phyloP scores from a whole-genome alignment of 2,329 filamentous ascomycete genomes.

The Teratosphaeriaceae sp. region DNA sequence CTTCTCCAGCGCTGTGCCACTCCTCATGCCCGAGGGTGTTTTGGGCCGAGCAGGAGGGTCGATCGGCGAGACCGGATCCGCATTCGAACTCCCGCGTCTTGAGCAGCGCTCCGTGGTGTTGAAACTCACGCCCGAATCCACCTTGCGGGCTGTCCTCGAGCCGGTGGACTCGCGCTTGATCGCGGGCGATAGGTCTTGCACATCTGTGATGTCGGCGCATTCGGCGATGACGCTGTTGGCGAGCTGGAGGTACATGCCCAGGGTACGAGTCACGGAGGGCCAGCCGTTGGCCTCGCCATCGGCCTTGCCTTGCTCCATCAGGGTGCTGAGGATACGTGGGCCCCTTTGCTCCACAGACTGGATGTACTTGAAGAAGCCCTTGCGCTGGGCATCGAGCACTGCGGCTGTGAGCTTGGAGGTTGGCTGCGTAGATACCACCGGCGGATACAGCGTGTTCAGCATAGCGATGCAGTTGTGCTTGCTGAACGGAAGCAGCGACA shows the following conservation, averaged over 20 bases:
- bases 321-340: conserved; percentile 43
- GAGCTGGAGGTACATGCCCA: conserved; percentile 53
- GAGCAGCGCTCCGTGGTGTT: conserved; percentile 27
- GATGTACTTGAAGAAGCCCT: conserved; percentile 58
- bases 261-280: conserved; percentile 40
- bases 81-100: conserved; percentile 13
- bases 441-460: conserved; percentile 61
- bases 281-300: conserved; percentile 50
- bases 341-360: conserved; percentile 51
- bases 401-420: conserved; percentile 47
- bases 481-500: conserved; percentile 55
- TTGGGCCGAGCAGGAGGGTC: conserved; percentile 20
- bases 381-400: conserved; percentile 51
- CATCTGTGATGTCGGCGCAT: conserved; percentile 45
- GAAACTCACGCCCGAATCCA: conserved; percentile 59
- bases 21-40: conserved; percentile 30
- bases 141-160: conserved; percentile 41
- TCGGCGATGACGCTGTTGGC: conserved; percentile 58
- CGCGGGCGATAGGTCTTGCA: conserved; percentile 29
- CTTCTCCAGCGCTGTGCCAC: conserved; percentile 50
- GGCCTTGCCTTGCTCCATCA: conserved; percentile 48
- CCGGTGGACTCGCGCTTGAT: conserved; percentile 12
- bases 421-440: conserved; percentile 43
- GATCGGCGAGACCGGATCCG: conserved; percentile 11
- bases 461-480: conserved; percentile 61